Conservation (phyloP, 1,284 basidiomycete genomes). For the Limonomyces culmigenus region DNA sequence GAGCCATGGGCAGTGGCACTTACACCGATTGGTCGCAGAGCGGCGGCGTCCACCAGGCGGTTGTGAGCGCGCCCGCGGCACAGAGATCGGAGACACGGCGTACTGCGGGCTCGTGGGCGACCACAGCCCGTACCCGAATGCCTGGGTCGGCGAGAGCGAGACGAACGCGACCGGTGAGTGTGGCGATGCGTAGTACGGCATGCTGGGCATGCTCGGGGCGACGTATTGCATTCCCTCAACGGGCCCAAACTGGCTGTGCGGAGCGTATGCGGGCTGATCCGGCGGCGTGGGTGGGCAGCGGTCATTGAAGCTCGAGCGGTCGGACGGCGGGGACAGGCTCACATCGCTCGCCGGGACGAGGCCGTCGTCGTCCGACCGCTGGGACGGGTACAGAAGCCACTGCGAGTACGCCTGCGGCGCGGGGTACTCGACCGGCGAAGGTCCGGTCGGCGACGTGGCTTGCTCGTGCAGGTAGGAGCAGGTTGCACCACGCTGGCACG, state of each 20-base stretch:
- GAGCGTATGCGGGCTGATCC: too few species aligned
- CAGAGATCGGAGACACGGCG: too few species aligned
- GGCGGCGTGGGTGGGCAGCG: background rate
- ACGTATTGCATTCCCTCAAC: background rate
- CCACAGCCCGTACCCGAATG: background rate
- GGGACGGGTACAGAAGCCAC: background rate
- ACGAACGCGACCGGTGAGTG: background rate
- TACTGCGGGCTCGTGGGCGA: background rate
- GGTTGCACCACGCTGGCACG: conserved; percentile 12
- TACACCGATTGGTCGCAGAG: conserved; percentile 10
- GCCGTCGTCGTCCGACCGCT: background rate
- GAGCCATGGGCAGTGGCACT: conserved; percentile 17
- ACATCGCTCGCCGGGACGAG: background rate
- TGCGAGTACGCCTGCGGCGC: background rate
- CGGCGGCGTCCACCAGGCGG: conserved; percentile 6
- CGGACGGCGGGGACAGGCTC: background rate
- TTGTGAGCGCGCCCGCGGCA: background rate
- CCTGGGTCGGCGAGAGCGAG: background rate
- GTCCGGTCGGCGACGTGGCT: background rate
- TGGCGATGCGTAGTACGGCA: background rate
- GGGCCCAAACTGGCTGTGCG: background rate
- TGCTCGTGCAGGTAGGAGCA: conserved; percentile 9
- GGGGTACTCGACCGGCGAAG: background rate
- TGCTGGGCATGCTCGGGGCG: background rate
- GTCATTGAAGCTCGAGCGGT: background rate